These are phyloP conservation scores for Zymoseptoria passerinii DNA, from an alignment of 2,329 filamentous ascomycete species.

Conservation along the genomic window DNA sequence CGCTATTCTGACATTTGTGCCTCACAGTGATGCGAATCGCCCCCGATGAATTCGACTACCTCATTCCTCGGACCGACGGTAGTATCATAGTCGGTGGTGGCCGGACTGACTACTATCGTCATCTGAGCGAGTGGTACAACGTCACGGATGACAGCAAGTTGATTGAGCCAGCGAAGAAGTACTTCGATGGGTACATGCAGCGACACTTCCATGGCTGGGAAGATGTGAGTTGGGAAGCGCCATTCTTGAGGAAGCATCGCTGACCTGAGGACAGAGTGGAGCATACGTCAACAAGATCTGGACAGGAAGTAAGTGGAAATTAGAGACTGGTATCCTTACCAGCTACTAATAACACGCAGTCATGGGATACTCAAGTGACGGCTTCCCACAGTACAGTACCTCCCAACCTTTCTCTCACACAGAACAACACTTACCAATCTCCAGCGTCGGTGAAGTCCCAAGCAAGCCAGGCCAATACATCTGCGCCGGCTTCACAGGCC, in stretches of 20 bases:
- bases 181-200: slow-evolving; percentile 45
- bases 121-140: slow-evolving; percentile 37
- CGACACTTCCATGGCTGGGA: slow-evolving; percentile 44
- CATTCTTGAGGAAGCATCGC: neutral
- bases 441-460: slow-evolving; percentile 17
- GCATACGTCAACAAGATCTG: slow-evolving; percentile 32
- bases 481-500: slow-evolving; percentile 20
- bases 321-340: too few relatives aligned
- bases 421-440: neutral
- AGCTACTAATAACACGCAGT: slow-evolving; percentile 3
- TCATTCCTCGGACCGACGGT: slow-evolving; percentile 39
- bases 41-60: slow-evolving; percentile 29
- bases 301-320: slow-evolving; percentile 36
- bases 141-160: slow-evolving; percentile 40
- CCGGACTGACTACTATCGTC: slow-evolving; percentile 12
- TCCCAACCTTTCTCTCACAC: neutral
- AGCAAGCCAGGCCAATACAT: slow-evolving; percentile 14
- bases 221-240: slow-evolving; percentile 9
- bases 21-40: slow-evolving; percentile 10
- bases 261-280: slow-evolving; percentile 5
- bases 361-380: slow-evolving; percentile 21
- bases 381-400: slow-evolving; percentile 9
- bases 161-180: slow-evolving; percentile 36
- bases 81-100: slow-evolving; percentile 42
- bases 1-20: slow-evolving; percentile 7